Evolutionary conservation across 495 filamentous ascomycete genomes (phyloP), one percentile per base, ranked within the genome.

Genomic region (Penicillium chermesinum): DNA sequence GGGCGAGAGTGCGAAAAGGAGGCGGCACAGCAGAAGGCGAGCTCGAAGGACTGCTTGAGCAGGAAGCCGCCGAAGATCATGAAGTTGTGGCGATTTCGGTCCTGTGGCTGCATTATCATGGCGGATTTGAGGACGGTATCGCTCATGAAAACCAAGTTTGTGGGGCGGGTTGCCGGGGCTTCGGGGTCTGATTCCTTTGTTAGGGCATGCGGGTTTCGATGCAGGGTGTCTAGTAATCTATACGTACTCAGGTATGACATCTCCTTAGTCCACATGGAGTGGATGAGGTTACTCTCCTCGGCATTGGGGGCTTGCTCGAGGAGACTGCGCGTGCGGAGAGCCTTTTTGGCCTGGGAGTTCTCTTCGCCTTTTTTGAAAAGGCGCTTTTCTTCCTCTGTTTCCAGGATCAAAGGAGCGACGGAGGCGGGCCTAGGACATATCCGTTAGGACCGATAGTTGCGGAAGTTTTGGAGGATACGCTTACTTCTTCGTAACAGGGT

Each of bases 61-160:
- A 91, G 79, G 63, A 88, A 91, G 15, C 88, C 88, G 17, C 88
- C 88, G 58, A 91, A 94, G 41, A 94, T 89, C 87, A 89, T 90
- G 71, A 89, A 90, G 55, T 87, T 85, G 69, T 91, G 87, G 2
- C 87, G 74, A 64, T 91, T 91, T 27, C 88, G 82, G 59, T 88
- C 82, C 64, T 91, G 88, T 2, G 88, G 88, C 55, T 91, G 87
- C 88, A 94, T 94, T 47, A 94, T 89, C 55, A 78, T 78, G 4
- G 87, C 84, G 1, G 84, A 84, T 46, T 79, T 76, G 20, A 91
- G 73, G 17, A 71, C 71, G 0, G 87, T 89, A 22, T 71, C 68
- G 22, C 75, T 70, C 87, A 91, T 91, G 62, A 74, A 79, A 45
- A 82, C 62, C 5, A 81, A 76, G 55, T 85, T 85, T 17, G 69